Conservation (phyloP, 352 stramenopile species). For the Nothophytophthora sp. region DNA sequence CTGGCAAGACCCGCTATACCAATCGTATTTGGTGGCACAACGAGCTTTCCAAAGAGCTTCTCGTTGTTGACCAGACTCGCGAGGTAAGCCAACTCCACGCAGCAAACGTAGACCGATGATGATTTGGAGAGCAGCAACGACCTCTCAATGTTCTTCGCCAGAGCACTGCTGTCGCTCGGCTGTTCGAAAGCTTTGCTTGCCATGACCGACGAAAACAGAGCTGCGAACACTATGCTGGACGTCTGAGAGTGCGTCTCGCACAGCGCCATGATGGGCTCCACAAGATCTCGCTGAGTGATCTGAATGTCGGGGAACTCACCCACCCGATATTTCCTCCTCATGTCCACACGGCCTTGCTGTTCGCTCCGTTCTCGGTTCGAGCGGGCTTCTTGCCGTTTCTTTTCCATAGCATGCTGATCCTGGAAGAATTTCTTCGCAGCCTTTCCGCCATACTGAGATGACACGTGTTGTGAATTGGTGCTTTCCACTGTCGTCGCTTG, state of each 20-base stretch:
- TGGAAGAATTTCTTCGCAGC: conserved; percentile 60
- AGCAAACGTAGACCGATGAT: conserved; percentile 35
- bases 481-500: conserved; percentile 7
- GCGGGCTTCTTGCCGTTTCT: conserved; percentile 57
- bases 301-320: conserved; percentile 84
- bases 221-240: conserved; percentile 42
- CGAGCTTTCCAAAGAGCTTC: conserved; percentile 28
- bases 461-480: conserved; percentile 1
- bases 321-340: conserved; percentile 67
- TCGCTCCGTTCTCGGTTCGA: conserved; percentile 46
- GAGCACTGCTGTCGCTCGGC: conserved; percentile 3
- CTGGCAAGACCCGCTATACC: conserved; percentile 65
- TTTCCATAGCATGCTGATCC: conserved; percentile 53
- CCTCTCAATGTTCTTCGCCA: conserved; percentile 18
- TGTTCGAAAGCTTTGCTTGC: conserved; percentile 34
- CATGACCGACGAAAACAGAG: conserved; percentile 48
- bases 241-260: conserved; percentile 53
- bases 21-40: conserved; percentile 39
- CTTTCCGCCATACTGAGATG: conserved; percentile 28
- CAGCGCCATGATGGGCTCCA: conserved; percentile 64
- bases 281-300: conserved; percentile 67
- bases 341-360: conserved; percentile 53
- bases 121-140: conserved; percentile 24
- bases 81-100: conserved; percentile 55
- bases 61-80: conserved; percentile 34